Conservation (phyloP, 345 rosid genomes). For the Corymbia maculata region DNA sequence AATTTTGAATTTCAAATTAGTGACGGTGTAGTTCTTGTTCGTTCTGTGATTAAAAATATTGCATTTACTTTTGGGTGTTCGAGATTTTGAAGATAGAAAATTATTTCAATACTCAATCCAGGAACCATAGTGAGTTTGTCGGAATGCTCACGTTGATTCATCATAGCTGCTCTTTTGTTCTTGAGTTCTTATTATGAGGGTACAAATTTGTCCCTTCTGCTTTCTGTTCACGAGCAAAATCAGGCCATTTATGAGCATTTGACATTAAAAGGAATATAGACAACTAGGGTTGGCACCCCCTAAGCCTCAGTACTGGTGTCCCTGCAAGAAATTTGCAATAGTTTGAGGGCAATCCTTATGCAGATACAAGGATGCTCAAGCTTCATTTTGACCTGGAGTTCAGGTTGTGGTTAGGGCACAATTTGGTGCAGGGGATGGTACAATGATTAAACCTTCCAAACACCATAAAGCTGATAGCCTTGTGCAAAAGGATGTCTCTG, state of each 20-base stretch:
- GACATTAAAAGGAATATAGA: neutral
- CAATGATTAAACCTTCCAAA: neutral
- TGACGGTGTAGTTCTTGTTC: neutral
- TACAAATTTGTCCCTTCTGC: neutral
- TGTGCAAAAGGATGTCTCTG: neutral
- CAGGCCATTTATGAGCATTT: neutral
- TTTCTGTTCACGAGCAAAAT: neutral
- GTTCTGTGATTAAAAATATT: neutral
- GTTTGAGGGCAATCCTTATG: neutral
- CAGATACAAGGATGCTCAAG: neutral
- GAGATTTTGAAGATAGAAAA: neutral
- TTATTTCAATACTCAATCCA: neutral
- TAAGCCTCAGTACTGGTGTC: neutral
- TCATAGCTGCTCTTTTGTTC: neutral
- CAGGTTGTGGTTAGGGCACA: neutral
- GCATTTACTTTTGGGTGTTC: neutral
- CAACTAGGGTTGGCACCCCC: neutral
- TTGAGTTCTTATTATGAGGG: neutral
- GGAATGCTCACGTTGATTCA: neutral
- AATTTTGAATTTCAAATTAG: neutral
- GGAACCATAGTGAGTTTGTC: neutral
- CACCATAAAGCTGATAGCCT: neutral
- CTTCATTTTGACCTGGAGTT: neutral
- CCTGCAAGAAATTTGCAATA: neutral
- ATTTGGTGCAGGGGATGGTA: neutral